These are phyloP conservation scores for Cladosporium sp. DNA, from an alignment of 2,329 filamentous ascomycete genomes.

Conservation along the genomic window DNA sequence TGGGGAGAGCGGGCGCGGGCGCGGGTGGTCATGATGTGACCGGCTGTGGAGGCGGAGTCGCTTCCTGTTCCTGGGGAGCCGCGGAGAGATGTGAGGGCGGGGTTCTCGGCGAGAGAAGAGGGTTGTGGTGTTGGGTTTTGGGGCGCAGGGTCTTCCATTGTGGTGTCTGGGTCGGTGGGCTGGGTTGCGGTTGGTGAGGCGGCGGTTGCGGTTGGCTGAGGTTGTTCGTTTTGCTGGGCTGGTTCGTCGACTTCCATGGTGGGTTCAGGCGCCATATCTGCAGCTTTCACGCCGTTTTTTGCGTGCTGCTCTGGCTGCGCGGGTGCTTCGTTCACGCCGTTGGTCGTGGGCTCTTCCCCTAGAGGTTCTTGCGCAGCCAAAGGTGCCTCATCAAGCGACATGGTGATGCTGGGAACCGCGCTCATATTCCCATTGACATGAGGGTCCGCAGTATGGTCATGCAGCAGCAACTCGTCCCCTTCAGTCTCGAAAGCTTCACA, in stretches of 20 bases:
- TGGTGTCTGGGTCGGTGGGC: conserved; percentile 14
- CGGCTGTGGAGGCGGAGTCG: conserved; percentile 45
- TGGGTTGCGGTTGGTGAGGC: background rate
- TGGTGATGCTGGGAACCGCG: conserved; percentile 27
- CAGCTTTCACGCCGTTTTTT: conserved; percentile 28
- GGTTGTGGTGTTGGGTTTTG: background rate
- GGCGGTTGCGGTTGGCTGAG: background rate
- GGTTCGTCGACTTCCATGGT: background rate
- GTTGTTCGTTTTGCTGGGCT: background rate
- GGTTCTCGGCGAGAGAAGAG: conserved; percentile 11
- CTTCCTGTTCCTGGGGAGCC: conserved; percentile 23
- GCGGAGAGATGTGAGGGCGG: conserved; percentile 16
- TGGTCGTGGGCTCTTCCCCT: background rate
- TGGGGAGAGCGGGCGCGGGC: conserved; percentile 48
- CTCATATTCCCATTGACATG: conserved; percentile 22
- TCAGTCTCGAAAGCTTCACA: conserved; percentile 54
- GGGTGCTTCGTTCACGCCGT: conserved; percentile 17
- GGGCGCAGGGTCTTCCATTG: conserved; percentile 18
- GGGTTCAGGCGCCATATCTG: conserved; percentile 22
- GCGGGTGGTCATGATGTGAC: conserved; percentile 57
- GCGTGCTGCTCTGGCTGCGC: conserved; percentile 16
- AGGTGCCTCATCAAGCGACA: conserved; percentile 21
- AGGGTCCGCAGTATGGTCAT: conserved; percentile 10
- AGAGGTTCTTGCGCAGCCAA: conserved; percentile 13
- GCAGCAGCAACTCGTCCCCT: conserved; percentile 45